These are phyloP conservation scores for Trichoderma parareesei DNA, from an alignment of 495 filamentous ascomycete genomes.

Conservation along the genomic window DNA sequence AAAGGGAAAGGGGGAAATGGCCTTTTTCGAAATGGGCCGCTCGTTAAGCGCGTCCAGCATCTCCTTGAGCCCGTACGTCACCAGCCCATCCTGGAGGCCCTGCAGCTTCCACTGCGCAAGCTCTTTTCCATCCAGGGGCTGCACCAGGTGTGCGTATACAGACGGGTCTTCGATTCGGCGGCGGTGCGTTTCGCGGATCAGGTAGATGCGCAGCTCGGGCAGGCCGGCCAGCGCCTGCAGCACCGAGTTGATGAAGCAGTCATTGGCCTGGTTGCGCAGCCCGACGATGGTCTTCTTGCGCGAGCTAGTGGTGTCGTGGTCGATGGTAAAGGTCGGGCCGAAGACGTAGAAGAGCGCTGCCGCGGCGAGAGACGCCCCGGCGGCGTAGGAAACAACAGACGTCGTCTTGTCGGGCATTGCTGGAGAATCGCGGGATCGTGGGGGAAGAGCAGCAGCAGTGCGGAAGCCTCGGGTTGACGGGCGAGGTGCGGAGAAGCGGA, in stretches of 20 bases:
- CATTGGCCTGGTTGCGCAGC: constrained; percentile 84
- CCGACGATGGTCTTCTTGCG: constrained; percentile 88
- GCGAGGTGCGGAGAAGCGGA: background rate
- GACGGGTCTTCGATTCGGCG: constrained; percentile 65
- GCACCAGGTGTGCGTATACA: constrained; percentile 54
- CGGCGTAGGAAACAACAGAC: constrained; percentile 86
- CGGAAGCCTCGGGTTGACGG: constrained; percentile 7
- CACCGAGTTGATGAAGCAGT: constrained; percentile 99
- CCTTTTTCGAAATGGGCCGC: constrained; percentile 87
- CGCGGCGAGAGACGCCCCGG: constrained; percentile 92
- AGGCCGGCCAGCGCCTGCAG: constrained; percentile 92
- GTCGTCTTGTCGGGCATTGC: constrained; percentile 79
- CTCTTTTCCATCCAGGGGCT: constrained; percentile 16
- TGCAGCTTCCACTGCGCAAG: constrained; percentile 58
- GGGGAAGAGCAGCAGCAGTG: constrained; percentile 16
- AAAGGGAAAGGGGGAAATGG: constrained; percentile 76
- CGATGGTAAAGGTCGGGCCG: constrained; percentile 87
- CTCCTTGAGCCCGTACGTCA: constrained; percentile 84
- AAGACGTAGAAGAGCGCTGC: constrained; percentile 95
- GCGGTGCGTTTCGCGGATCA: constrained; percentile 81
- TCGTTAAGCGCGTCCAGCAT: constrained; percentile 93
- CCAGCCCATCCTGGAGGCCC: constrained; percentile 67
- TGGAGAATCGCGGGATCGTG: background rate
- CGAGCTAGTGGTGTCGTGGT: constrained; percentile 57
- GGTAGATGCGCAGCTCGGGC: constrained; percentile 80